Base-by-base conservation (phyloP, 352 stramenopile genomes). In the Pelagophyceae sp. region DNA sequence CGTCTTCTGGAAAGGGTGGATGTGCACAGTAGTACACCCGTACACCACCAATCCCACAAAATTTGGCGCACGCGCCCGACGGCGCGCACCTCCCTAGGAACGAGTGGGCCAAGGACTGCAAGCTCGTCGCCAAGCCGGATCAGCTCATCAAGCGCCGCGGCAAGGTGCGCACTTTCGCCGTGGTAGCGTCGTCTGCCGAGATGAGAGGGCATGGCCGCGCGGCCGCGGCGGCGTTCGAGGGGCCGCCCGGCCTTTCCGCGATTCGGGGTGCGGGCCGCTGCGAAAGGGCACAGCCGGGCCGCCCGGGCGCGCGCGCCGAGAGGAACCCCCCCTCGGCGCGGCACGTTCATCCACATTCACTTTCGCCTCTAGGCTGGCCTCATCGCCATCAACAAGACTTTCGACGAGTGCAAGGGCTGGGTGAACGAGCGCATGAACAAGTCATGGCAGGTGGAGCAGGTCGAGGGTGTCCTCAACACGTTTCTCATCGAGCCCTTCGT, bases 401-500 rank as follows among this genome's bases (percentile, higher is more conserved):
- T 91, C 87, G 60, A 80, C 25, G 83, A 96, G 80, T 93, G 97
- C 38, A 86, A 97, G 84, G 86, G 91, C 45, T 98, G 94, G 94
- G 92, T 98, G 79, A 90, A 87, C 81, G 89, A 94, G 81, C 91
- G 93, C 71, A 95, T 97, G 82, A 93, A 94, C 84, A 90, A 93
- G 77, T 90, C 92, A 74, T 90, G 96, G 74, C 83, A 95, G 78
- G 90, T 98, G 23, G 92, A 97, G 79, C 81, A 82, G 31, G 91
- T 97, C 64, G 89, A 87, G 32, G 94, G 94, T 63, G 86, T 95
- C 67, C 87, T 98, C 45, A 93, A 96, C 80, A 92, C 94, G 79
- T 98, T 98, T 83, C 97, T 98, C 76, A 91, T 98, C 32, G 94
- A 98, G 85, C 93, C 94, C n/a, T 98, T 98, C 80, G 77, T 98